phyloP scores from a whole-genome alignment of 139 green algal genomes.

The Tetraselmis striata region DNA sequence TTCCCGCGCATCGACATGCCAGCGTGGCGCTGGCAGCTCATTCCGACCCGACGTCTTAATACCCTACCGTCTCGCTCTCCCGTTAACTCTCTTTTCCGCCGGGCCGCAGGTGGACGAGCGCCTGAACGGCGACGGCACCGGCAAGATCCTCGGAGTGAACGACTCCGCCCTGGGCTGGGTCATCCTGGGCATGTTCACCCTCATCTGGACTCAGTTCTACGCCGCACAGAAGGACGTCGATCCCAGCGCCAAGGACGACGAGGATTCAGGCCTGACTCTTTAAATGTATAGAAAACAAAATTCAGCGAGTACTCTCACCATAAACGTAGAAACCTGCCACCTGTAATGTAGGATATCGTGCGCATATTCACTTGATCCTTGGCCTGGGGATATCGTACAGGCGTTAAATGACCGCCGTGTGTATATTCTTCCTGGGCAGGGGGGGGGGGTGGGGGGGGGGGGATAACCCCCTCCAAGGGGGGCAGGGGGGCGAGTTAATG shows the following conservation, averaged over 20 bases:
- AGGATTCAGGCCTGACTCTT: constrained; percentile 36
- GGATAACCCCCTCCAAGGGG: too few relatives aligned
- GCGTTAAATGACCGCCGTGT: too few relatives aligned
- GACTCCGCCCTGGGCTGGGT: constrained; percentile 46
- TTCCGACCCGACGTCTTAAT: too few relatives aligned
- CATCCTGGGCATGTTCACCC: constrained; percentile 35
- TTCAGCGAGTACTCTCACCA: too few relatives aligned
- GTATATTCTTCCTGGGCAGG: too few relatives aligned
- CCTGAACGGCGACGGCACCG: constrained; percentile 64
- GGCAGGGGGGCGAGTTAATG: too few relatives aligned
- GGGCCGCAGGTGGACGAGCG: constrained; percentile 59
- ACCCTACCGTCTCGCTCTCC: too few relatives aligned
- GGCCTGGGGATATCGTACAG: too few relatives aligned
- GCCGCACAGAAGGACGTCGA: constrained; percentile 29
- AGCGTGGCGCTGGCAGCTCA: not conserved
- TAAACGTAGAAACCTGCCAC: not conserved
- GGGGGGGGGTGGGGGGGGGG: too few relatives aligned
- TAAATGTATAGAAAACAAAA: too few relatives aligned
- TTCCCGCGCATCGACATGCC: not conserved
- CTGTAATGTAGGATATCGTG: not conserved
- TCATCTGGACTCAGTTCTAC: constrained; percentile 50
- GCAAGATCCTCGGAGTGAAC: constrained; percentile 54
- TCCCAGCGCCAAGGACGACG: constrained; percentile 24
- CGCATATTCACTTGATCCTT: too few relatives aligned
- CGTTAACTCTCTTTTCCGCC: not conserved